Conservation (phyloP, 495 filamentous ascomycete species). For the Pseudomonodictys pantanalensis region DNA sequence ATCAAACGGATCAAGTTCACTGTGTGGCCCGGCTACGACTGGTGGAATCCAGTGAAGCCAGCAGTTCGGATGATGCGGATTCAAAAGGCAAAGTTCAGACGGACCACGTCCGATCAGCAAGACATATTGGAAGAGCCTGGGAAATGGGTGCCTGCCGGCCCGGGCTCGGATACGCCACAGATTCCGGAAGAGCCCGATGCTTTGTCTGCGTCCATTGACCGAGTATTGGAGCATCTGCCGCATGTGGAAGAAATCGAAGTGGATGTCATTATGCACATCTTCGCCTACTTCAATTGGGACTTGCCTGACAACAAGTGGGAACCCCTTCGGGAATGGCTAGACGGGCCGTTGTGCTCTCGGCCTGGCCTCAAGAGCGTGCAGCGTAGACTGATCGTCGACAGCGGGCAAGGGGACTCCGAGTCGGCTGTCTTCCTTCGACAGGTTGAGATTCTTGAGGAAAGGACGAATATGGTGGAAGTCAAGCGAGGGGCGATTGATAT, state of each 20-base stretch:
- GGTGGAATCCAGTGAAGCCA: not conserved
- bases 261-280: constrained; percentile 8
- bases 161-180: too few species aligned
- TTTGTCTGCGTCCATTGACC: constrained; percentile 1
- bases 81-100: not conserved
- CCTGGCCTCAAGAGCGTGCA: too few species aligned
- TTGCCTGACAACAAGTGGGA: constrained; percentile 12
- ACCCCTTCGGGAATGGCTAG: constrained; percentile 16
- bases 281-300: constrained; percentile 23
- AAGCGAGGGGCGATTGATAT: too few species aligned
- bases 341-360: too few species aligned
- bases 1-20: constrained; percentile 12
- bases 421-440: too few species aligned
- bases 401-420: too few species aligned
- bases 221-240: constrained; percentile 5
- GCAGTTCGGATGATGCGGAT: not conserved
- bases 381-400: too few species aligned
- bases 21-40: constrained; percentile 17
- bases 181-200: not conserved
- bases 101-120: constrained; percentile 6
- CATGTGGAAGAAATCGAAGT: constrained; percentile 15
- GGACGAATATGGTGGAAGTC: too few species aligned
- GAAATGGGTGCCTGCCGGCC: too few species aligned
- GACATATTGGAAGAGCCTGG: constrained; percentile 1
- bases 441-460: too few species aligned